Evolutionary conservation across 768 basidiomycete species (phyloP).

Genomic region (Pluteus cervinus): DNA sequence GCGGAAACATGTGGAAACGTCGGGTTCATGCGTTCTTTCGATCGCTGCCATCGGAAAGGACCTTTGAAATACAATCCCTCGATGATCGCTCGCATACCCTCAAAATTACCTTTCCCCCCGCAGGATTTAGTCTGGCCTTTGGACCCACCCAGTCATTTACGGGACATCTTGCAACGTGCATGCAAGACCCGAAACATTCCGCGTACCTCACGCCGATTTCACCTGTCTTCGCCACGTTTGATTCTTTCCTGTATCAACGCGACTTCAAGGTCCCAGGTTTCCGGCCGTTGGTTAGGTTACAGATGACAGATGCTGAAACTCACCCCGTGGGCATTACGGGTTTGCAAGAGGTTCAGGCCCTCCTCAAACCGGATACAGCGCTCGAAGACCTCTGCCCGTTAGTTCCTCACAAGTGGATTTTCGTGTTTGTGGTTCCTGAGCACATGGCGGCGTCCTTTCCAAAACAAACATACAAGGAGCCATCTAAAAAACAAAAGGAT

Average conservation of each 20-base stretch:
- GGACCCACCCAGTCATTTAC: background rate
- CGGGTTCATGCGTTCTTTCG: constrained; percentile 1
- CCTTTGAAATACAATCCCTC: constrained; percentile 1
- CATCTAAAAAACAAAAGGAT: too few relatives aligned
- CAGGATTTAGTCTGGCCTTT: background rate
- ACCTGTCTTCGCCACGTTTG: background rate
- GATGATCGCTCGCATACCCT: too few relatives aligned
- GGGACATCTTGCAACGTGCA: background rate
- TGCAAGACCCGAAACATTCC: too few relatives aligned
- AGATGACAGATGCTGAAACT: background rate
- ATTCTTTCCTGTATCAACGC: constrained; percentile 2
- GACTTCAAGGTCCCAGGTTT: too few relatives aligned
- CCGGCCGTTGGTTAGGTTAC: background rate
- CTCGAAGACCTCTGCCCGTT: background rate
- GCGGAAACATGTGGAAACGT: background rate
- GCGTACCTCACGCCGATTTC: background rate
- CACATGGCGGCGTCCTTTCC: constrained; percentile 1
- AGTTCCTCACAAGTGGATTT: constrained; percentile 1
- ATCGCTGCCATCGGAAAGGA: background rate
- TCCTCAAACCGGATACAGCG: background rate
- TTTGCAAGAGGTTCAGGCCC: background rate
- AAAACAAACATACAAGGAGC: too few relatives aligned
- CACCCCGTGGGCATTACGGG: constrained; percentile 3
- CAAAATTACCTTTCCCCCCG: too few relatives aligned
- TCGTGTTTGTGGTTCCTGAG: constrained; percentile 3